Evolutionary conservation across 2,329 filamentous ascomycete genomes (phyloP).

Genomic region (Tricladium varicosporioides): DNA sequence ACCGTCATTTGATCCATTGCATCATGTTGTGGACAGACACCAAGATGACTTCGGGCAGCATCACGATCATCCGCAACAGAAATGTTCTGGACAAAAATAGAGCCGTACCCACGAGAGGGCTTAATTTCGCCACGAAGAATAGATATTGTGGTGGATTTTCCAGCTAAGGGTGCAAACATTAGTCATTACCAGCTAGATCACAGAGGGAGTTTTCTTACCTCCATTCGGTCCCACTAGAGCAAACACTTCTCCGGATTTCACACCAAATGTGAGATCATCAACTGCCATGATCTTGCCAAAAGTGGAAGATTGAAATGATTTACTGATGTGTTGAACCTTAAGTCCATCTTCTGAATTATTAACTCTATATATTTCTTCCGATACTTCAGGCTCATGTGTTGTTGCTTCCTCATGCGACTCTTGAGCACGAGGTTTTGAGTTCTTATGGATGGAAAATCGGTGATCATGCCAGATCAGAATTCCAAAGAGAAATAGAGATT

Average conservation of each 20-base stretch:
- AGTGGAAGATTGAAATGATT: slow-evolving; percentile 53
- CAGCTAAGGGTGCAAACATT: slow-evolving; percentile 4
- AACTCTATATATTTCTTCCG: slow-evolving; percentile 60
- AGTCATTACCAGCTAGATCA: too few species aligned
- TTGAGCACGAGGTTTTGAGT: slow-evolving; percentile 38
- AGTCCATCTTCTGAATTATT: slow-evolving; percentile 50
- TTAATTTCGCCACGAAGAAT: slow-evolving; percentile 11
- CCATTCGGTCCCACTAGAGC: slow-evolving; percentile 86
- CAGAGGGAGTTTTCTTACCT: slow-evolving; percentile 36
- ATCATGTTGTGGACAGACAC: slow-evolving; percentile 86
- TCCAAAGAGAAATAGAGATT: slow-evolving; percentile 67
- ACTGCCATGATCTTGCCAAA: slow-evolving; percentile 67
- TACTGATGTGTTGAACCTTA: slow-evolving; percentile 72
- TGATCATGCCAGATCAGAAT: slow-evolving; percentile 76
- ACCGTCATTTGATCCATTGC: slow-evolving; percentile 92
- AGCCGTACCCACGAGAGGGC: background rate
- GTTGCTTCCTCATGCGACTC: slow-evolving; percentile 1
- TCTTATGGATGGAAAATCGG: slow-evolving; percentile 57
- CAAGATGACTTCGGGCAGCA: slow-evolving; percentile 71
- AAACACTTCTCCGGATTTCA: slow-evolving; percentile 77
- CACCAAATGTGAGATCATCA: slow-evolving; percentile 78
- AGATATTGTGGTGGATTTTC: slow-evolving; percentile 13
- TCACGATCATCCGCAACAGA: slow-evolving; percentile 45
- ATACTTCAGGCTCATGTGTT: slow-evolving; percentile 49
- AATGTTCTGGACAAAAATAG: slow-evolving; percentile 3